Conservation (phyloP, 225 moss, liverwort and hornwort species). For the Asterella californica region DNA sequence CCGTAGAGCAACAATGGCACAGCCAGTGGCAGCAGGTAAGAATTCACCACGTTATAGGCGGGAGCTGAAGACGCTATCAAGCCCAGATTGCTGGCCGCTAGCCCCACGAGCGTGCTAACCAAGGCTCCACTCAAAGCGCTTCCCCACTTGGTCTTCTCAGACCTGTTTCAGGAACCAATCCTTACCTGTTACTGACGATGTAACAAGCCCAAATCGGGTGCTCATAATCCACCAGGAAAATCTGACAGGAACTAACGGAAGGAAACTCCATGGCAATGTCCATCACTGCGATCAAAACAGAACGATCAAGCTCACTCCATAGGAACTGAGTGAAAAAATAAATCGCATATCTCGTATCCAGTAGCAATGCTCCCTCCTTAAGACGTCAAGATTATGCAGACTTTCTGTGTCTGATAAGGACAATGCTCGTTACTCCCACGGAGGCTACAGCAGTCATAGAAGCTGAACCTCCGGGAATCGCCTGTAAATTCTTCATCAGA, state of each 20-base stretch:
- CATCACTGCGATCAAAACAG: not conserved
- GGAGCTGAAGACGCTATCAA: conserved; percentile 88
- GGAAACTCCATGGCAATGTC: not conserved
- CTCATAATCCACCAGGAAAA: not conserved
- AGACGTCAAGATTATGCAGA: no score
- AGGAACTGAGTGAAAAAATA: not conserved
- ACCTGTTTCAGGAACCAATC: conserved; percentile 46
- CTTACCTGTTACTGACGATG: not conserved
- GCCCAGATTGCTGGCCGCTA: conserved; percentile 86
- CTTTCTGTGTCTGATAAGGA: no score
- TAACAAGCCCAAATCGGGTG: not conserved
- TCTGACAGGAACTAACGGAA: not conserved
- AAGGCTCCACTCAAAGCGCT: conserved; percentile 82
- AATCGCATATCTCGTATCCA: no score
- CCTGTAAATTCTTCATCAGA: no score
- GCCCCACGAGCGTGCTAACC: conserved; percentile 86
- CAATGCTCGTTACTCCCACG: no score
- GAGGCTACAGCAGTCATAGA: no score
- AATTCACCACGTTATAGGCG: conserved; percentile 75
- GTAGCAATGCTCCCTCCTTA: no score
- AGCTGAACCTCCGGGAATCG: no score
- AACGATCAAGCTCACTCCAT: not conserved
- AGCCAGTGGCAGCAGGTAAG: conserved; percentile 80
- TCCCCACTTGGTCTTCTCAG: conserved; percentile 88
- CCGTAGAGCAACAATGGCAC: conserved; percentile 90